These are phyloP conservation scores for Zizania latifolia DNA, from an alignment of 176 grass and related monocot genomes.

Conservation along the genomic window DNA sequence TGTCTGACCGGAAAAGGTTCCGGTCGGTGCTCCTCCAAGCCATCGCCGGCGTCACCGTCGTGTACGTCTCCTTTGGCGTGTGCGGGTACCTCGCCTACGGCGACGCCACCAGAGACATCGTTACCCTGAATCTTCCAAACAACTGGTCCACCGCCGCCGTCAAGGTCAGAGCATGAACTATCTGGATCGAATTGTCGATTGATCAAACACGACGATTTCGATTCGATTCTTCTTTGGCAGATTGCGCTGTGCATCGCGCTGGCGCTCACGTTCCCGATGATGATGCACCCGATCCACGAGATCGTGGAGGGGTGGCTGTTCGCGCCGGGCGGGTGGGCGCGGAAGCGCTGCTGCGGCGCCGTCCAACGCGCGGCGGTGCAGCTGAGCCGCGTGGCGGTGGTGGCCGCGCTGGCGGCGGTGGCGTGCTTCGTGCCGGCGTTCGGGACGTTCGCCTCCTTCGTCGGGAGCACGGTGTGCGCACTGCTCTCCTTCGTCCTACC, in stretches of 20 bases:
- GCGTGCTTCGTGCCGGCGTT: conserved; percentile 85
- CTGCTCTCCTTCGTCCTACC: conserved; percentile 89
- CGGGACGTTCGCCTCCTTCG: conserved; percentile 61
- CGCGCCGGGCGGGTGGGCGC: conserved; percentile 33
- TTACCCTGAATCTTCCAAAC: conserved; percentile 72
- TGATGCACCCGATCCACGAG: conserved; percentile 96
- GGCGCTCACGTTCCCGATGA: conserved; percentile 72
- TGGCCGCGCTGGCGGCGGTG: conserved; percentile 45
- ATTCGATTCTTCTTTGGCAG: conserved; percentile 6
- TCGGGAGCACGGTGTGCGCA: conserved; percentile 81
- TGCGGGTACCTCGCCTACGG: conserved; percentile 86
- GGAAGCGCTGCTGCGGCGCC: not conserved
- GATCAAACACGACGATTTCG: not conserved
- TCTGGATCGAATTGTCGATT: not conserved
- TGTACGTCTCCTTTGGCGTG: conserved; percentile 64
- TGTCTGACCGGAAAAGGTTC: conserved; percentile 55
- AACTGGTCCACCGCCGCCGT: conserved; percentile 59
- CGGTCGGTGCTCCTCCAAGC: conserved; percentile 53
- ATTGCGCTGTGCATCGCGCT: conserved; percentile 62
- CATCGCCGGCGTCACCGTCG: conserved; percentile 46
- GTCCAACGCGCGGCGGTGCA: conserved; percentile 40
- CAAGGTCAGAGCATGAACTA: conserved; percentile 38
- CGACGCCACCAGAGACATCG: conserved; percentile 71
- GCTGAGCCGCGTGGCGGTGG: conserved; percentile 47
- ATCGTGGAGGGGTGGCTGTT: conserved; percentile 66